A percentile compares a stretch with the other conserved stretches of the same genome.
Conservation (phyloP, 139 green algal genomes). For the Nannochloris sp. region DNA sequence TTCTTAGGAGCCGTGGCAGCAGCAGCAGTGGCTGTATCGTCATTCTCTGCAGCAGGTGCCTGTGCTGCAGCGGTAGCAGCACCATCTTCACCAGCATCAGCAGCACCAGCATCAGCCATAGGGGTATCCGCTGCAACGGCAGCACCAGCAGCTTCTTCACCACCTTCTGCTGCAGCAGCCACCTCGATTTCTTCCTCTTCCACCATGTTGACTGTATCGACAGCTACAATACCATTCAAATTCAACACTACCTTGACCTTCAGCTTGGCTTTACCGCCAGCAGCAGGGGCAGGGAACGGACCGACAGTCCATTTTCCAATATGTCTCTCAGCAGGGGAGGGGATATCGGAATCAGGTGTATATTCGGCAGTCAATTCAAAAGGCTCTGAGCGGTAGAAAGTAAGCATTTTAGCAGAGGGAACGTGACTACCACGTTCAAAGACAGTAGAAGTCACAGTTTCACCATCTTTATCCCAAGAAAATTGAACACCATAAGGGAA, state of each 20-base stretch:
- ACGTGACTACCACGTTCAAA: conserved; percentile 70
- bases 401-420: conserved; percentile 87
- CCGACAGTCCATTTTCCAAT: conserved; percentile 39
- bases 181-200: conserved; percentile 78
- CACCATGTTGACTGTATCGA: conserved; percentile 71
- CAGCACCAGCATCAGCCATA: conserved; percentile 10
- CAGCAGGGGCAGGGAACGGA: conserved; percentile 23
- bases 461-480: conserved; percentile 77
- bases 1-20: conserved; percentile 13
- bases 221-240: conserved; percentile 74
- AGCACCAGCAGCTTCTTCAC: not conserved
- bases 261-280: conserved; percentile 70
- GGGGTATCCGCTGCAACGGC: not conserved
- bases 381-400: conserved; percentile 73
- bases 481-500: conserved; percentile 78
- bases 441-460: conserved; percentile 40
- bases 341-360: conserved; percentile 49
- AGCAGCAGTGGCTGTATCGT: not conserved
- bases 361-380: conserved; percentile 62
- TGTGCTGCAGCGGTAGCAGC: conserved; percentile 37
- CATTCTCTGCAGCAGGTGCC: conserved; percentile 25
- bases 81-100: conserved; percentile 17
- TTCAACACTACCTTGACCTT: conserved; percentile 82
- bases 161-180: conserved; percentile 28
- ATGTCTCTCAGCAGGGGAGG: conserved; percentile 24